phyloP scores from a whole-genome alignment of 441 rosid genomes.

The Sinapis alba region DNA sequence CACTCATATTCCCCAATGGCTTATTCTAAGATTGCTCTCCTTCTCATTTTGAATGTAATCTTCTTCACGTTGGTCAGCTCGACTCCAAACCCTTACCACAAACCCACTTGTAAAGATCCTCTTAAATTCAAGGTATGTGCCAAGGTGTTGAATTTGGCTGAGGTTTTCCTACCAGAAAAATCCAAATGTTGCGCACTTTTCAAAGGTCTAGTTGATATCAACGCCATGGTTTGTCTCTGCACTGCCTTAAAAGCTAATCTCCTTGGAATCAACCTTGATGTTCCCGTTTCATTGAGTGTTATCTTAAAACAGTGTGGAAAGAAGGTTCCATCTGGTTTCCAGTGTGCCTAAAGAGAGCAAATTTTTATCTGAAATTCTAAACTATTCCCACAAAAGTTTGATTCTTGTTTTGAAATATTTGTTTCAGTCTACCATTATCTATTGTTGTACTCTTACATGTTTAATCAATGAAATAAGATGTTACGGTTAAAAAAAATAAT shows the following conservation, averaged over 20 bases:
- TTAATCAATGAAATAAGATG: neutral
- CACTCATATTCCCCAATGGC: neutral
- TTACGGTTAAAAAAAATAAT: too few species aligned
- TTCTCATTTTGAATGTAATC: neutral
- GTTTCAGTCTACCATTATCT: neutral
- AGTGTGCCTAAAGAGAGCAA: neutral
- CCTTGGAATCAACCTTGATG: slow-evolving; percentile 22
- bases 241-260: slow-evolving; percentile 25
- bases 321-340: slow-evolving; percentile 29
- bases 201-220: slow-evolving; percentile 17
- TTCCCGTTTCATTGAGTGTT: slow-evolving; percentile 27
- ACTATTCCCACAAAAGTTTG: neutral
- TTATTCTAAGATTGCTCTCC: slow-evolving; percentile 4
- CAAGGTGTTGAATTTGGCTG: slow-evolving; percentile 25
- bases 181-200: slow-evolving; percentile 13
- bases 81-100: slow-evolving; percentile 15
- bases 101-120: slow-evolving; percentile 23
- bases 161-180: slow-evolving; percentile 21
- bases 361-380: neutral
- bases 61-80: slow-evolving; percentile 27
- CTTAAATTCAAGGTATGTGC: slow-evolving; percentile 31
- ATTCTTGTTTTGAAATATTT: neutral
- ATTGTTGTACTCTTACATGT: slow-evolving; percentile 1
- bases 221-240: slow-evolving; percentile 33
- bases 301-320: slow-evolving; percentile 16